Percentiles rank a stretch among this genome's conserved stretches.
Evolutionary conservation across 345 rosid genomes (phyloP).

Genomic region (Lepidium aucheri): DNA sequence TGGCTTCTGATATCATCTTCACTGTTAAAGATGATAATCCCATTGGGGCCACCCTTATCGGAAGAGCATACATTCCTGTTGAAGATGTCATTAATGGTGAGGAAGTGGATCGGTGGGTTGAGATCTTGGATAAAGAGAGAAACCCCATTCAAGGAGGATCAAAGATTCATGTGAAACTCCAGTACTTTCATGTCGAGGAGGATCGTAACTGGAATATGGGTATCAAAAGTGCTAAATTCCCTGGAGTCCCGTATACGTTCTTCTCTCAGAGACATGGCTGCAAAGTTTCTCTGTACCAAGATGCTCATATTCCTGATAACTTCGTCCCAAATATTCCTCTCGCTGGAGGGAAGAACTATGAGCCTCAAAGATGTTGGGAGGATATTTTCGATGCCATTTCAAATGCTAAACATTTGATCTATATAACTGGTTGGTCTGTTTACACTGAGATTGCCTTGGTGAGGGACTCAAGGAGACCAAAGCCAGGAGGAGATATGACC

Average conservation of each 20-base stretch:
- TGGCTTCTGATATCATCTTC: conserved; percentile 74
- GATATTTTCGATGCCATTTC: conserved; percentile 84
- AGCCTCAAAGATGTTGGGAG: conserved; percentile 99
- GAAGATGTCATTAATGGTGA: conserved; percentile 59
- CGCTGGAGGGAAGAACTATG: conserved; percentile 81
- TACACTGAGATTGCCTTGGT: conserved; percentile 73
- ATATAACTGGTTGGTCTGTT: conserved; percentile 99
- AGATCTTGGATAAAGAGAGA: conserved; percentile 59
- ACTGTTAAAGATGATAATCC: conserved; percentile 89
- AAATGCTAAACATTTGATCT: conserved; percentile 81
- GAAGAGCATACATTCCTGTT: conserved; percentile 79
- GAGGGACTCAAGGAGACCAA: conserved; percentile 94
- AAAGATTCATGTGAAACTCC: conserved; percentile 86
- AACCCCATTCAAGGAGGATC: conserved; percentile 59
- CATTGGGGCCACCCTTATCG: conserved; percentile 85
- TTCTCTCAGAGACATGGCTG: conserved; percentile 85
- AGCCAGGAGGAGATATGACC: conserved; percentile 80
- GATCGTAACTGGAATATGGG: conserved; percentile 71
- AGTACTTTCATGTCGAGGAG: conserved; percentile 57
- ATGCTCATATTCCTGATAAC: conserved; percentile 86
- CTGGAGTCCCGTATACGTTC: conserved; percentile 93
- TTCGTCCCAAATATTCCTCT: conserved; percentile 87
- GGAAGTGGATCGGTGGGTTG: conserved; percentile 85
- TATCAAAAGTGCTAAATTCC: conserved; percentile 63
- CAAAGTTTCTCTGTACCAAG: conserved; percentile 87